These are phyloP conservation scores for Isoetes taiwanensis DNA, from an alignment of 75 land plant genomes.

Conservation along the genomic window DNA sequence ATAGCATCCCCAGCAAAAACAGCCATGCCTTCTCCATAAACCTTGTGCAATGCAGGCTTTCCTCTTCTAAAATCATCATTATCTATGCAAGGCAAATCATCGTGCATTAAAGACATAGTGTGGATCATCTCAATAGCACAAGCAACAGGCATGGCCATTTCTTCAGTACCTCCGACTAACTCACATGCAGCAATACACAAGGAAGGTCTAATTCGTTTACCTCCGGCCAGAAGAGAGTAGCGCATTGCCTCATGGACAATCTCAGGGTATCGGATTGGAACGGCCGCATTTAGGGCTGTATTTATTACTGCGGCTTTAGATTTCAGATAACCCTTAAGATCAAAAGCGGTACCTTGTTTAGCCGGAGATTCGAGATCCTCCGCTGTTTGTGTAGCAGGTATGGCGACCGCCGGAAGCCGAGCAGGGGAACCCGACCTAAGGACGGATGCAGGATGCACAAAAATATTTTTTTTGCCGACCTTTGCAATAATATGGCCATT, in stretches of 20 bases:
- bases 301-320: background rate
- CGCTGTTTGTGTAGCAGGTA: too few species aligned
- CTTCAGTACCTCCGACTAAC: background rate
- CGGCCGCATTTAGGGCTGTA: background rate
- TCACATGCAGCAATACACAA: slow-evolving; percentile 3
- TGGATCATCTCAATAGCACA: slow-evolving; percentile 5
- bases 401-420: too few species aligned
- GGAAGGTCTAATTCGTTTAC: background rate
- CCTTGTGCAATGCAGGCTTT: too few species aligned
- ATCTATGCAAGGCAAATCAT: slow-evolving; percentile 1
- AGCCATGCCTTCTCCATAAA: too few species aligned
- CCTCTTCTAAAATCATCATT: background rate
- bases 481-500: too few species aligned
- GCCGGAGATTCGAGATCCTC: too few species aligned
- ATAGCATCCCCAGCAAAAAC: background rate
- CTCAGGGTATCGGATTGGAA: background rate
- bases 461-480: too few species aligned
- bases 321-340: background rate
- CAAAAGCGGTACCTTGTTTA: too few species aligned
- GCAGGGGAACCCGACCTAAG: too few species aligned
- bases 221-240: slow-evolving; percentile 3
- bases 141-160: background rate
- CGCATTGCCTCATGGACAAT: background rate
- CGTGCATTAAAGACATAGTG: slow-evolving; percentile 1
- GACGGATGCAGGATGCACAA: too few species aligned